phyloP scores from a whole-genome alignment of 768 basidiomycete genomes.

The Coprinopsis marcescibilis region DNA sequence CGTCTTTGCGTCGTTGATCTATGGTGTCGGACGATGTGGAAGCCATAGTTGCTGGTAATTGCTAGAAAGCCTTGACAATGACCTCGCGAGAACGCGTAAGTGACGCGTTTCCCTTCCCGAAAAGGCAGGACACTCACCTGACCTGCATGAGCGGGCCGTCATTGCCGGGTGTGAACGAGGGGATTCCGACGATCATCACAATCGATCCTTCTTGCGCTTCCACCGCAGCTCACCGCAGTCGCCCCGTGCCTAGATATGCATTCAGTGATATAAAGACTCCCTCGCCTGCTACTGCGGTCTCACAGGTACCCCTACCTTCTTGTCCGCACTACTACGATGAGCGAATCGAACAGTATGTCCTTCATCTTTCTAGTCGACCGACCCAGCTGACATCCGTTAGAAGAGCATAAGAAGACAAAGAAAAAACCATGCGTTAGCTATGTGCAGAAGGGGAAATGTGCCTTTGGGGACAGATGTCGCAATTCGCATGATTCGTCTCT shows the following conservation, averaged over 20 bases:
- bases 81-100: constrained; percentile 2
- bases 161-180: no score
- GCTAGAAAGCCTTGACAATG: not conserved
- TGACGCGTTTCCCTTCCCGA: constrained; percentile 7
- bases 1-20: constrained; percentile 68
- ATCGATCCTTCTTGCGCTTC: no score
- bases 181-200: no score
- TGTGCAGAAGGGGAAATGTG: not conserved
- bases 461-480: not conserved
- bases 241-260: no score
- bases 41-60: constrained; percentile 16
- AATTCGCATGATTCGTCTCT: not conserved
- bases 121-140: not conserved
- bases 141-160: not conserved
- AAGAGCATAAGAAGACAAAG: not conserved
- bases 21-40: constrained; percentile 57
- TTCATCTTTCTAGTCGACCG: no score
- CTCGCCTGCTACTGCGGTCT: no score
- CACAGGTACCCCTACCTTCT: no score
- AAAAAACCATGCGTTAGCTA: not conserved
- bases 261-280: no score
- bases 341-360: no score
- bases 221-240: no score
- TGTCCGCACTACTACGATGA: no score
- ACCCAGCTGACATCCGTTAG: not conserved